Evolutionary conservation across 169 alveolate genomes (phyloP), one percentile per base, ranked within the genome.

Genomic region (Plasmodium gallinaceum): DNA sequence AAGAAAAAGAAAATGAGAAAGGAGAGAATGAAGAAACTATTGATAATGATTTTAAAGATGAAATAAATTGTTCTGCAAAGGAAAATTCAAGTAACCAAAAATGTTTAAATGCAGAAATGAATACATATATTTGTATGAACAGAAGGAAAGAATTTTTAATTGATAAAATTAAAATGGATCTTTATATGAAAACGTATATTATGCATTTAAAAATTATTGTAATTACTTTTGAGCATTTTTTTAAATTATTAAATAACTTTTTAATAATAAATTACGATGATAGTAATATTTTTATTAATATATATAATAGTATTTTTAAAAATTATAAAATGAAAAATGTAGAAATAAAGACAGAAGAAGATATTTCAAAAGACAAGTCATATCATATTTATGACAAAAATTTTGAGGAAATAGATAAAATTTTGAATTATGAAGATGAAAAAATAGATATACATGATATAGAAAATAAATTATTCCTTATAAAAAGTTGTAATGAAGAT

Each of bases 191-290:
- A 72, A 86, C 87, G 39, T 86, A 86, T 54, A 86, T 86, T 16
- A 69, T 86, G 92, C 92, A 86, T 43, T 64, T 86, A 60, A 86
- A 86, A 86, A 61, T 62, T 60, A 86, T 57, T 18, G 92, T 45
- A 71, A 45, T 86, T 3, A 57, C 87, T 5, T 86, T 86, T 86
- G 92, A 86, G 54, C 92, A 86, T 39, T 86, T 70, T 73, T 86
- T 71, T 48, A 86, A 86, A 62, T 73, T 86, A 32, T 54, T 86
- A 52, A 86, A 86, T 71, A 71, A 48, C 24, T 86, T 45, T 66
- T 74, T 86, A 61, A n/a, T 72, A 46, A 66, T 86, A 64, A 86
- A 69, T 73, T 86, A 86, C 48, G 4, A 32, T 32, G 60, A 86
- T 42, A 26, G 24, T 14, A 45, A 69, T 42, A 61, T 86, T 64